Conservation (phyloP, 257 asterid species). For the Nemophila menziesii region DNA sequence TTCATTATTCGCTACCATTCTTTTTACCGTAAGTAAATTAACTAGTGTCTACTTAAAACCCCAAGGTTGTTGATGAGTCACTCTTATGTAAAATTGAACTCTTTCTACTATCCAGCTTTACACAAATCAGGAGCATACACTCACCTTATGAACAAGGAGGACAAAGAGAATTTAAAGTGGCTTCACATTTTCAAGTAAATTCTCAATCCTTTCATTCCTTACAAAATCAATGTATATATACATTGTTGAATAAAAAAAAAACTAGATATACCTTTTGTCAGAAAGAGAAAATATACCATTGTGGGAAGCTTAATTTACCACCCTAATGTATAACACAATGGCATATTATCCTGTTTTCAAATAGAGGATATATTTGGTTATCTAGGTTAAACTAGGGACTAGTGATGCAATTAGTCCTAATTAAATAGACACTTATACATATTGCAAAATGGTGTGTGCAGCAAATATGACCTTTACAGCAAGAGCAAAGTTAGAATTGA, state of each 20-base stretch:
- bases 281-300: too few relatives aligned
- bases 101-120: slow-evolving; percentile 1
- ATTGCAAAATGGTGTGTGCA: not conserved
- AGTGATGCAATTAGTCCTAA: too few relatives aligned
- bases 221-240: too few relatives aligned
- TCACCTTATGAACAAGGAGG: slow-evolving; percentile 12
- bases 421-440: not conserved
- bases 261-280: too few relatives aligned
- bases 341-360: too few relatives aligned
- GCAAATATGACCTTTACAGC: slow-evolving; percentile 17
- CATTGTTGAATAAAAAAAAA: too few relatives aligned
- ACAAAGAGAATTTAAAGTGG: slow-evolving; percentile 16
- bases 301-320: too few relatives aligned
- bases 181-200: slow-evolving; percentile 11
- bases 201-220: too few relatives aligned
- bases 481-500: slow-evolving; percentile 16
- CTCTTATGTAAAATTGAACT: not conserved
- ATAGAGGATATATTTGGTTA: too few relatives aligned
- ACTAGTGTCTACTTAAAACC: not conserved
- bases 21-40: slow-evolving; percentile 19
- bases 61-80: not conserved
- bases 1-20: slow-evolving; percentile 25
- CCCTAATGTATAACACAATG: too few relatives aligned
- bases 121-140: slow-evolving; percentile 11
- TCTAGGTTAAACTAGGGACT: too few relatives aligned